A percentile compares a stretch with the other conserved stretches of the same genome.
phyloP scores from a whole-genome alignment of 345 rosid species.

The Eucalyptus marginata region DNA sequence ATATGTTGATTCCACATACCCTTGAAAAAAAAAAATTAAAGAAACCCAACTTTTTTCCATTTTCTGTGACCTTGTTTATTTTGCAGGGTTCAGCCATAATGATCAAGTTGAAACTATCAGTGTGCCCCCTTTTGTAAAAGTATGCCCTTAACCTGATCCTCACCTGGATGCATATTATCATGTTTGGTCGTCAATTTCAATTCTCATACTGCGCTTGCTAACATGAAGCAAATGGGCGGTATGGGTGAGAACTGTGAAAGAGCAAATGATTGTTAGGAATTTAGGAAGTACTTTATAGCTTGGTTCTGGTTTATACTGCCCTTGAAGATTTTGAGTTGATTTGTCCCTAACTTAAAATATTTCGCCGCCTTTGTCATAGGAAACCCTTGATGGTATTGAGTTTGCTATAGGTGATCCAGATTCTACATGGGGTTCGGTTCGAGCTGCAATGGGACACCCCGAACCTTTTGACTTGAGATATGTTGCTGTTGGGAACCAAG shows the following conservation, averaged over 20 bases:
- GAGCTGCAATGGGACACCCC: conserved; percentile 90
- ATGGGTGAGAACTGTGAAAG: neutral
- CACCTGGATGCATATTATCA: neutral
- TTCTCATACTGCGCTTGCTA: neutral
- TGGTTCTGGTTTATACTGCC: neutral
- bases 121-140: conserved; percentile 75
- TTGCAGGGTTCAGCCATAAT: conserved; percentile 73
- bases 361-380: conserved; percentile 24
- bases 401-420: conserved; percentile 71
- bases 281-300: neutral
- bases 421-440: conserved; percentile 82
- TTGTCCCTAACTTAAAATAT: neutral
- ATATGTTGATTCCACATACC: neutral
- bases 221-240: neutral
- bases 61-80: neutral
- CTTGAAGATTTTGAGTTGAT: neutral
- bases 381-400: conserved; percentile 89
- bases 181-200: neutral
- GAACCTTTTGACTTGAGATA: conserved; percentile 88
- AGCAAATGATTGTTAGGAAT: neutral
- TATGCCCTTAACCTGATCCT: neutral
- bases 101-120: conserved; percentile 67
- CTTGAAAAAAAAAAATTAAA: neutral
- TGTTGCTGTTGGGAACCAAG: conserved; percentile 92
- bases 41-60: neutral